These are phyloP conservation scores for Alternaria conjuncta DNA, from an alignment of 2,329 filamentous ascomycete genomes.

Conservation along the genomic window DNA sequence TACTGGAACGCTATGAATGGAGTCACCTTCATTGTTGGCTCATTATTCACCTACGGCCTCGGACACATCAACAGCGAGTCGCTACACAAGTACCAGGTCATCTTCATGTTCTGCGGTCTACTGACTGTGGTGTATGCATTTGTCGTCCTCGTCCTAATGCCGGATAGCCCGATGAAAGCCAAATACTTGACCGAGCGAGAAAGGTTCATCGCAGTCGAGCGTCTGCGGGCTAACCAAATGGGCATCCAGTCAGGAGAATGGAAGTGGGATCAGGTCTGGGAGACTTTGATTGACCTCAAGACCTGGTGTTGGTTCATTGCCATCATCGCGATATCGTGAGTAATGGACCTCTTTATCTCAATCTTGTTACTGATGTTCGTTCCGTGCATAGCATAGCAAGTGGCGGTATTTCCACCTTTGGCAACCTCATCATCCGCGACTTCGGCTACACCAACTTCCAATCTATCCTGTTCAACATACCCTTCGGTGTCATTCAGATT, in stretches of 20 bases:
- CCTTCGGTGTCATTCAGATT: conserved; percentile 62
- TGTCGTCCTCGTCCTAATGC: conserved; percentile 51
- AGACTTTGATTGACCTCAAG: conserved; percentile 31
- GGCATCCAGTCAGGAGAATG: conserved; percentile 74
- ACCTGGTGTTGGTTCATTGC: conserved; percentile 61
- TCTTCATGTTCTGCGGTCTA: conserved; percentile 56
- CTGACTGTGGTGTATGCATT: conserved; percentile 53
- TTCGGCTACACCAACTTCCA: conserved; percentile 64
- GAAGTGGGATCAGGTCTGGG: conserved; percentile 69
- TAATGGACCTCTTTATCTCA: conserved; percentile 40
- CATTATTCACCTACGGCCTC: conserved; percentile 63
- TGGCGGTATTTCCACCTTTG: conserved; percentile 66
- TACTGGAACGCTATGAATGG: conserved; percentile 69
- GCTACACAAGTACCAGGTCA: conserved; percentile 53
- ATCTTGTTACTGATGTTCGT: not conserved
- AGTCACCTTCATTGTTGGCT: conserved; percentile 62
- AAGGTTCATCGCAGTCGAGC: conserved; percentile 25
- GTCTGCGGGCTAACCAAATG: conserved; percentile 29
- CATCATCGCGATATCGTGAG: conserved; percentile 48
- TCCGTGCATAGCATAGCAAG: conserved; percentile 59
- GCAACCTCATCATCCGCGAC: conserved; percentile 63
- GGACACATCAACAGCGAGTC: conserved; percentile 59
- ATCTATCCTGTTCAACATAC: conserved; percentile 64
- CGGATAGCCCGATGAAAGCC: conserved; percentile 52
- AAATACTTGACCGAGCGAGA: conserved; percentile 28